phyloP scores from a whole-genome alignment of 495 filamentous ascomycete genomes.

The Talaromyces liani region DNA sequence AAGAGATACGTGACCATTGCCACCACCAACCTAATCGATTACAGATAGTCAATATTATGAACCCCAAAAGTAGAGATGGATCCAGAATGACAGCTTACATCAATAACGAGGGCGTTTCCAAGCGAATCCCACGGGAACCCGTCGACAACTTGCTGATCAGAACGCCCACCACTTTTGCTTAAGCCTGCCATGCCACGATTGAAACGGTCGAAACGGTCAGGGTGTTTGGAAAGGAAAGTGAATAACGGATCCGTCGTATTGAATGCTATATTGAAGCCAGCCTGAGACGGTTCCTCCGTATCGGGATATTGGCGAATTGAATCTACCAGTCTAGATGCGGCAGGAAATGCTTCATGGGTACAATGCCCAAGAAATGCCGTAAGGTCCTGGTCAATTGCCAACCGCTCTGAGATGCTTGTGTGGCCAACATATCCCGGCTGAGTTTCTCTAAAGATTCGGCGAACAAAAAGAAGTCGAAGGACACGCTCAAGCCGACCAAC shows the following conservation, averaged over 20 bases:
- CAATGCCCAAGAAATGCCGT: too few species aligned
- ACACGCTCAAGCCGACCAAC: too few species aligned
- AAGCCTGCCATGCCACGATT: not conserved
- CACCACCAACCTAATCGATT: not conserved
- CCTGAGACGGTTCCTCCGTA: not conserved
- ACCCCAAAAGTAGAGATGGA: not conserved
- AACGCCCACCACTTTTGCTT: not conserved
- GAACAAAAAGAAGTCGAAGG: too few species aligned
- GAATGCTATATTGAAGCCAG: not conserved
- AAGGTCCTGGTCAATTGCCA: too few species aligned
- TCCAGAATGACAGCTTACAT: not conserved
- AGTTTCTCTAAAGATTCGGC: too few species aligned
- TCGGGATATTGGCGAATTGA: not conserved
- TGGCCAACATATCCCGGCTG: too few species aligned
- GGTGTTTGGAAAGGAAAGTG: not conserved
- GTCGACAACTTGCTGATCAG: not conserved
- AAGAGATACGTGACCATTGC: not conserved
- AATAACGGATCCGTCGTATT: constrained; percentile 1
- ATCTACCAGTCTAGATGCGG: not conserved
- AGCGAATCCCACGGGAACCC: not conserved
- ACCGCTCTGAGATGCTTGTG: too few species aligned
- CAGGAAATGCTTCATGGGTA: too few species aligned
- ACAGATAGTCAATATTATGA: not conserved
- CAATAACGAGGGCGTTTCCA: not conserved
- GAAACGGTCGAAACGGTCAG: not conserved